Base-by-base conservation (phyloP, 805 yeast species). In the baker's yeast (Saccharomyces cerevisiae) region DNA sequence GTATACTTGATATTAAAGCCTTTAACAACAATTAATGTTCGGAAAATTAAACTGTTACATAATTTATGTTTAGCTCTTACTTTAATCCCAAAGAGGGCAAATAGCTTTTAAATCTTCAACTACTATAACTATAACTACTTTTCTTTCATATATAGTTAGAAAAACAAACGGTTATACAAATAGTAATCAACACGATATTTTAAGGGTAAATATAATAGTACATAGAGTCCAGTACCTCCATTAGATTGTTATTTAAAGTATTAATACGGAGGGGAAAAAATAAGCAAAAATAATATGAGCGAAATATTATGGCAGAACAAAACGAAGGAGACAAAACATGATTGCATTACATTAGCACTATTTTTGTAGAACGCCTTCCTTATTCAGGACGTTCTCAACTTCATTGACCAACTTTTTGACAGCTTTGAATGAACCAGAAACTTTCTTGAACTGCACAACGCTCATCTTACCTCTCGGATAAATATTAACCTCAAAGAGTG, bases 341-440 rank as follows among this genome's bases (percentile, higher is more conserved):
- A 24, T 46, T 43, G 14, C 13, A 8, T 3, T 6, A n/a, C 11
- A 17, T 17, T 6, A 26, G n/a, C 24, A 2, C 46, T 51, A 57
- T 48, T 57, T 53, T n/a, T 43, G 52, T 28, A 57, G 43, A 28
- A 84, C 87, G 32, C 82, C 81, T 66, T 85, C 90, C 65, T 82
- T 82, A 51, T 73, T 73, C 61, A 86, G 72, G 32, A 85, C 87
- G 63, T 80, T 82, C 60, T 81, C 82, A 58, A 85, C 78, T 64
- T 86, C 91, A 53, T 70, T 72, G 57, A 79, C 80, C 59, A 86
- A 72, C 57, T 82, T 82, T 36, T 72, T 77, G 51, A 86, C 78
- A 6, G 89, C 80, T 58, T 79, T 80, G 31, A 75, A 70, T 0
- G 90, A 84, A 6, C 94, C 94, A 58, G 79, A 81, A 31, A 79